Conservation (phyloP, 2,329 filamentous ascomycete genomes). For the Fusarium illudens region DNA sequence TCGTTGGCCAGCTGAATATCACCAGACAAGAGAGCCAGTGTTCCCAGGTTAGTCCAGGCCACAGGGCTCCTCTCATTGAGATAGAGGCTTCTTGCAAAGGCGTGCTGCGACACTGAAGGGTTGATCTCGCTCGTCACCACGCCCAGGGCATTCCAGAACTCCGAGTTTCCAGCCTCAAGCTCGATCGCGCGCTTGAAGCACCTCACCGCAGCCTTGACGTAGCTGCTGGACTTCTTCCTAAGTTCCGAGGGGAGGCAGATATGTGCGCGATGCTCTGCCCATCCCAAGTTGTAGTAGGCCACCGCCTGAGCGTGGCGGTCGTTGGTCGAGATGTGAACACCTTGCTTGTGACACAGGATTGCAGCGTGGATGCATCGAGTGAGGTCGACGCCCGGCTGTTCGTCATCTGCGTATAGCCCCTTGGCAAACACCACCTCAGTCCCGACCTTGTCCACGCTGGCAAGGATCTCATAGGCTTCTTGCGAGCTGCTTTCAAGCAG, state of each 20-base stretch:
- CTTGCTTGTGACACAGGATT: slow-evolving; percentile 87
- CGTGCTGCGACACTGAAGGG: slow-evolving; percentile 88
- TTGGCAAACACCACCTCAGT: slow-evolving; percentile 56
- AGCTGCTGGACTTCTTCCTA: slow-evolving; percentile 69
- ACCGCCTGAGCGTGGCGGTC: slow-evolving; percentile 91
- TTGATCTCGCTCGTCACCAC: slow-evolving; percentile 89
- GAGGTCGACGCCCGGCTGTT: slow-evolving; percentile 59
- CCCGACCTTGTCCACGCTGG: slow-evolving; percentile 72
- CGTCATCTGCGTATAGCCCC: slow-evolving; percentile 56
- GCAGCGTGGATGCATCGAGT: slow-evolving; percentile 72
- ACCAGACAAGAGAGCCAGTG: slow-evolving; percentile 83
- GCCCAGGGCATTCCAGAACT: slow-evolving; percentile 97
- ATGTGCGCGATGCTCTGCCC: slow-evolving; percentile 88
- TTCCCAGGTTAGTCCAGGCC: slow-evolving; percentile 90
- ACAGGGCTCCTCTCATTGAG: slow-evolving; percentile 87
- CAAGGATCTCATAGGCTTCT: slow-evolving; percentile 67
- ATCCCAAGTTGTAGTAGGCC: slow-evolving; percentile 97
- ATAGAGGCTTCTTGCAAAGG: slow-evolving; percentile 91
- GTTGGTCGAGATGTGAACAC: slow-evolving; percentile 74
- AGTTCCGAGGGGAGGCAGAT: slow-evolving; percentile 64
- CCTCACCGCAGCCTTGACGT: slow-evolving; percentile 81
- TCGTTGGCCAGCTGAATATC: slow-evolving; percentile 89
- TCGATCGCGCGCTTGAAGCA: slow-evolving; percentile 98
- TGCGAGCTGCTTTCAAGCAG: slow-evolving; percentile 66
- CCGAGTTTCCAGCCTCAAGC: slow-evolving; percentile 89